These are phyloP conservation scores for Nemania sp. DNA, from an alignment of 2,329 filamentous ascomycete genomes.

Conservation along the genomic window DNA sequence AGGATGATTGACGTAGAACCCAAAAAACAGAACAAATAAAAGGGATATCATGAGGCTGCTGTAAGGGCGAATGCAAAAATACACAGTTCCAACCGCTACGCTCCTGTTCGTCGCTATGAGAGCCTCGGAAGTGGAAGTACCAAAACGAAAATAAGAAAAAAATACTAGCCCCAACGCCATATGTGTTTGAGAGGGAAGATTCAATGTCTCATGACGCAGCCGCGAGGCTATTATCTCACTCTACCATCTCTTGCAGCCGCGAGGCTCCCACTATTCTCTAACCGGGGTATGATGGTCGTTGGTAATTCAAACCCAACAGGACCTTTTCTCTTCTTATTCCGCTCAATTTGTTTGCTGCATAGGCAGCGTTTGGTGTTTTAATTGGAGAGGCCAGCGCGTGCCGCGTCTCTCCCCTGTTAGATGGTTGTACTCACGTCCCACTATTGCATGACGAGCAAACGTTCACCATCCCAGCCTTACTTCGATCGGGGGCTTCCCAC, in stretches of 20 bases:
- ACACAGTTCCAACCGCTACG: conserved; percentile 3
- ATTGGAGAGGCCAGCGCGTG: conserved; percentile 4
- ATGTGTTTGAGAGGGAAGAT: conserved; percentile 24
- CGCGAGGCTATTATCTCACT: conserved; percentile 41
- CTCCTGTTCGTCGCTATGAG: conserved; percentile 1
- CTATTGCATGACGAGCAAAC: conserved; percentile 18
- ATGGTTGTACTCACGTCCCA: background rate
- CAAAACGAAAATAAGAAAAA: conserved; percentile 15
- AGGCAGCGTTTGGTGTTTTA: conserved; percentile 13
- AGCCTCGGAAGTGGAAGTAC: conserved; percentile 1
- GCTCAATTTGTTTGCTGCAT: conserved; percentile 6
- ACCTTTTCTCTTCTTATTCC: conserved; percentile 18
- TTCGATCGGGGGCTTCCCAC: conserved; percentile 2
- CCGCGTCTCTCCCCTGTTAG: background rate
- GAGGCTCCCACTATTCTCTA: conserved; percentile 39
- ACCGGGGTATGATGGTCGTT: conserved; percentile 27
- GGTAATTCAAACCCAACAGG: conserved; percentile 17
- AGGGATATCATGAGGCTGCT: conserved; percentile 8
- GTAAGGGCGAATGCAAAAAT: background rate
- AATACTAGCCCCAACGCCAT: conserved; percentile 32
- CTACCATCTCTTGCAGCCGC: conserved; percentile 37
- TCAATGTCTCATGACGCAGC: conserved; percentile 37
- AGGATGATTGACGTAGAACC: conserved; percentile 6
- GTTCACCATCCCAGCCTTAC: conserved; percentile 6
- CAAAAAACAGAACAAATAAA: conserved; percentile 1